Conservation (phyloP, 306 rosid species). For the Gleditsia sinensis region DNA sequence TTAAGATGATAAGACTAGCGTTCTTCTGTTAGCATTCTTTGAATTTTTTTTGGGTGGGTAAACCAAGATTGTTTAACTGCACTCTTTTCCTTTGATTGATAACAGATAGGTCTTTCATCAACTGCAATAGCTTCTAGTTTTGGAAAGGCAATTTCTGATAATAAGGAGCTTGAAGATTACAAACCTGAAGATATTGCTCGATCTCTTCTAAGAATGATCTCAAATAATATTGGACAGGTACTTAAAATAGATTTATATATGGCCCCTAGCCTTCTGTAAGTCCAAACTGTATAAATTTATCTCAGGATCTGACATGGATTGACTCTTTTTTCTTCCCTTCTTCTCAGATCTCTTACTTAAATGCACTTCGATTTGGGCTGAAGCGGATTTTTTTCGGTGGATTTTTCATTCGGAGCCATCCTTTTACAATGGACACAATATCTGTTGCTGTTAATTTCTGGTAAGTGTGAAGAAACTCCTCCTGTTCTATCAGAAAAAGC, state of each 20-base stretch:
- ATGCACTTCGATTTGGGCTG: constrained; percentile 91
- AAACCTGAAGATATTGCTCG: constrained; percentile 88
- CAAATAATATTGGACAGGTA: constrained; percentile 97
- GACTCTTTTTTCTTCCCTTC: constrained; percentile 19
- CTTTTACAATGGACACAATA: constrained; percentile 91
- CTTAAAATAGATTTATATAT: background rate
- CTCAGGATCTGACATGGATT: constrained; percentile 27
- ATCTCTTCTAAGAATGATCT: constrained; percentile 91
- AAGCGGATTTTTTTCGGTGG: constrained; percentile 95
- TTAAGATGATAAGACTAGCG: constrained; percentile 14
- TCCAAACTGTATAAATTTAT: constrained; percentile 2
- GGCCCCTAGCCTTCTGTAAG: background rate
- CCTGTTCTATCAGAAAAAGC: too few species aligned
- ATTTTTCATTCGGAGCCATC: constrained; percentile 85
- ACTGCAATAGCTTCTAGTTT: constrained; percentile 97
- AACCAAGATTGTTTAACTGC: constrained; percentile 26
- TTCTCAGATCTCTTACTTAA: constrained; percentile 82
- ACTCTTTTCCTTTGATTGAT: constrained; percentile 30
- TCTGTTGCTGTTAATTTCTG: constrained; percentile 95
- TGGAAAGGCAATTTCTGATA: constrained; percentile 86
- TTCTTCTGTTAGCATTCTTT: background rate
- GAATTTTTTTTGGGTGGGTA: background rate
- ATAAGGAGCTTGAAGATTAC: constrained; percentile 75
- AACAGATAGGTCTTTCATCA: constrained; percentile 84
- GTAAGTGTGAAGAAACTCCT: constrained; percentile 44